Evolutionary conservation across 148 eudicot species (phyloP), one percentile per base, ranked within the genome.

Genomic region (Cornus controversa): DNA sequence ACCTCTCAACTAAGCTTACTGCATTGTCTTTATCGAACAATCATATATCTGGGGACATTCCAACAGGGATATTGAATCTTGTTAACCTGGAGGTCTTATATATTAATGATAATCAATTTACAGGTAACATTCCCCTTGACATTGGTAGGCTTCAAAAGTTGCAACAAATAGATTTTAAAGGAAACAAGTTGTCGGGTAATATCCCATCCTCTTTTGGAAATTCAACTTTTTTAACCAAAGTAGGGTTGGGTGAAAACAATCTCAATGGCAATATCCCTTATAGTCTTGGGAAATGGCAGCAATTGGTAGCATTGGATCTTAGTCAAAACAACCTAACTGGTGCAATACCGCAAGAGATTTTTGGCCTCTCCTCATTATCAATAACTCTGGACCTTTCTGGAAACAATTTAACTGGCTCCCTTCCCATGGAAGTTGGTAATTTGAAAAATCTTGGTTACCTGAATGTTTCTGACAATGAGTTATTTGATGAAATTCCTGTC

Each of bases 201-300:
- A 67, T 85, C 11, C 89, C 89, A 0, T 13, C 64, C 15, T 77
- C 85, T 11, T 45, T 84, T 0, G 89, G 87, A 71, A 84, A 86
- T 71, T 37, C 86, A 27, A 70, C 87, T 22, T 31, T 42, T 23
- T n/a, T 86, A 14, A 75, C 16, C 57, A 0, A 13, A 16, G 66
- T 84, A 13, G 2, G 8, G 2, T 25, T 86, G 23, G 10, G 18
- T 3, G 10, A 11, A 25, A 84, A 85, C 68, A 71, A 45, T 34
- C 71, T 86, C 2, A 42, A 31, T 24, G 87, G 91, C 2, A 16
- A 10, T 18, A 88, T 88, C 58, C 91, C 91, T 25, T 29, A 75
- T 9, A n/a, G 24, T n/a, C 29, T 82, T n/a, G 84, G 84, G 15
- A 85, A 79, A 10, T 85, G 78, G 54, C 54, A 54, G 10, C 63